These are phyloP conservation scores for Chiua virens DNA, from an alignment of 768 basidiomycete genomes.

Conservation along the genomic window DNA sequence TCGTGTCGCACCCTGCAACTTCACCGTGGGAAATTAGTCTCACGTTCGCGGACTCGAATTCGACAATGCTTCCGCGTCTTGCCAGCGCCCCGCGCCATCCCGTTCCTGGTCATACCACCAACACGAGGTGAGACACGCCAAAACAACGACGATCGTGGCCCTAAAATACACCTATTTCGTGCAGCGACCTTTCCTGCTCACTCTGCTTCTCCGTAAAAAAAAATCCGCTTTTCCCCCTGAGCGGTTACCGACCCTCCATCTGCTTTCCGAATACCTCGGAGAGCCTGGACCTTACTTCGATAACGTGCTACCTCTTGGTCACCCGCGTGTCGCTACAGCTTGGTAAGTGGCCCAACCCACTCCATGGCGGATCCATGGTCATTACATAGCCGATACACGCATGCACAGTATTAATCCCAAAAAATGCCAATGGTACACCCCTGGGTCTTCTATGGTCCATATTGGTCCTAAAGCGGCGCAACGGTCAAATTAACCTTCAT, in stretches of 20 bases:
- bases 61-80: constrained; percentile 33
- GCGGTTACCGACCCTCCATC: too few relatives aligned
- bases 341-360: too few relatives aligned
- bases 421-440: not conserved
- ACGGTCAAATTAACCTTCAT: constrained; percentile 21
- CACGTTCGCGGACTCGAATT: constrained; percentile 36
- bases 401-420: not conserved
- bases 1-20: constrained; percentile 35
- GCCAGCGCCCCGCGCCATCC: constrained; percentile 29
- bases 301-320: not conserved
- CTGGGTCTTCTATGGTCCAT: not conserved
- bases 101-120: constrained; percentile 12
- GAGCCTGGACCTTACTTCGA: too few relatives aligned
- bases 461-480: constrained; percentile 16
- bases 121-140: constrained; percentile 13
- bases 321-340: not conserved
- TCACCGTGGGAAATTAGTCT: constrained; percentile 29
- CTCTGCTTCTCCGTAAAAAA: too few relatives aligned
- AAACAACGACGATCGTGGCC: too few relatives aligned
- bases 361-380: not conserved
- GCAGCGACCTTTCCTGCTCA: too few relatives aligned
- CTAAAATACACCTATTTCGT: not conserved
- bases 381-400: not conserved
- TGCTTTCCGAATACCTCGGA: too few relatives aligned
- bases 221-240: too few relatives aligned